These are phyloP conservation scores for Calocybe indica DNA, from an alignment of 768 basidiomycete genomes.

Conservation along the genomic window DNA sequence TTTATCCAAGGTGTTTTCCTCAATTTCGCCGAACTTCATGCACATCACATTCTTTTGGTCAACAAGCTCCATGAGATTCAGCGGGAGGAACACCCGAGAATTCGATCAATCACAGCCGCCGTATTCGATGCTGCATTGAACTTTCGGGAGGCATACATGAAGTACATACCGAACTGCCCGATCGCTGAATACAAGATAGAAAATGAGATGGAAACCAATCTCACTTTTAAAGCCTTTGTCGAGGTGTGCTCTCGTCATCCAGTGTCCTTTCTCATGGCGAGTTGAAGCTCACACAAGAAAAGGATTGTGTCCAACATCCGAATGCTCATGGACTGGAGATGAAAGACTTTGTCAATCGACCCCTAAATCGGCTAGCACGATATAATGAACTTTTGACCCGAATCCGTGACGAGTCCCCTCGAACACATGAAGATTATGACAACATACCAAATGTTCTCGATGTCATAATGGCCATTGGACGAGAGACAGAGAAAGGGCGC, in stretches of 20 bases:
- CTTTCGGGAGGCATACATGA: constrained; percentile 89
- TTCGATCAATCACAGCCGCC: constrained; percentile 78
- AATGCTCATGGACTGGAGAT: constrained; percentile 81
- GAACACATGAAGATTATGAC: constrained; percentile 70
- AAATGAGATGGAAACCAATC: constrained; percentile 79
- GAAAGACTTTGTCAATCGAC: constrained; percentile 88
- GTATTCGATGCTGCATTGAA: constrained; percentile 86
- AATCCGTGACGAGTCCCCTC: constrained; percentile 73
- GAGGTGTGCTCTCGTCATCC: constrained; percentile 44
- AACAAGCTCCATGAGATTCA: constrained; percentile 82
- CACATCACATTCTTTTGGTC: constrained; percentile 71
- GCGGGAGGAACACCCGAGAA: constrained; percentile 77
- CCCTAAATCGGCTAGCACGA: constrained; percentile 81
- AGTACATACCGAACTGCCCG: constrained; percentile 89
- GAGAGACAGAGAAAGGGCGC: constrained; percentile 85
- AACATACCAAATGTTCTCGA: constrained; percentile 87
- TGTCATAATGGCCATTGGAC: constrained; percentile 78
- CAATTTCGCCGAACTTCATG: constrained; percentile 74
- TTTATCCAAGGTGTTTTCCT: constrained; percentile 89
- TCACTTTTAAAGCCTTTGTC: constrained; percentile 71
- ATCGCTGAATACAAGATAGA: constrained; percentile 86
- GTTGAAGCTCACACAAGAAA: constrained; percentile 1
- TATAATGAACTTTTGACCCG: constrained; percentile 80
- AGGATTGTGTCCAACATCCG: constrained; percentile 54
- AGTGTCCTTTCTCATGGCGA: background rate